phyloP scores from a whole-genome alignment of 2,329 filamentous ascomycete species.

The Furcasterigmium furcatum region DNA sequence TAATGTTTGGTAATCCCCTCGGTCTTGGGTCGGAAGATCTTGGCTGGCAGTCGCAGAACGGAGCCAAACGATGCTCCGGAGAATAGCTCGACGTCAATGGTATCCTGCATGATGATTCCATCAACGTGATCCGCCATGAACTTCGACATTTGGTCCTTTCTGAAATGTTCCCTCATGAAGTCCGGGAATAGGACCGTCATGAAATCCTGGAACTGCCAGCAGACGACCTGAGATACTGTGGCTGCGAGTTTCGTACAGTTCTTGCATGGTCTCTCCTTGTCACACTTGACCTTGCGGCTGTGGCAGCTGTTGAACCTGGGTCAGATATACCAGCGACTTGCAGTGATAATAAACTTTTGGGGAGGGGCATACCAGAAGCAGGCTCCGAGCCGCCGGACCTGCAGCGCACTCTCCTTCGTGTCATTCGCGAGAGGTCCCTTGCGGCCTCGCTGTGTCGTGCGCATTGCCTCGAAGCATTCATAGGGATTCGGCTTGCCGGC shows the following conservation, averaged over 20 bases:
- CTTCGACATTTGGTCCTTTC: slow-evolving; percentile 42
- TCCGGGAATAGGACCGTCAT: slow-evolving; percentile 47
- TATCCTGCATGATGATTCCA: neutral
- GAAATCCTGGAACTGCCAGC: slow-evolving; percentile 59
- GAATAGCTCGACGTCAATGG: slow-evolving; percentile 39
- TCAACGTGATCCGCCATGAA: slow-evolving; percentile 49
- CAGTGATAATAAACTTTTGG: no score
- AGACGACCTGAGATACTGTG: slow-evolving; percentile 50
- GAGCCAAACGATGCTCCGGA: slow-evolving; percentile 41
- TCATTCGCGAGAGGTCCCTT: slow-evolving; percentile 53
- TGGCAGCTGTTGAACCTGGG: slow-evolving; percentile 40
- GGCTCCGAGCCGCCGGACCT: slow-evolving; percentile 50
- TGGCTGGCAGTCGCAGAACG: slow-evolving; percentile 43
- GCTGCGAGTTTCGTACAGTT: slow-evolving; percentile 51
- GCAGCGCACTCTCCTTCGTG: slow-evolving; percentile 51
- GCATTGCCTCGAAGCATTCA: slow-evolving; percentile 52
- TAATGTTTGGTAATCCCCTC: slow-evolving; percentile 44
- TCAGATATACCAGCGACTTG: neutral
- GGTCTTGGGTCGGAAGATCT: slow-evolving; percentile 48
- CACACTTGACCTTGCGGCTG: slow-evolving; percentile 56
- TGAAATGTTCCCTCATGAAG: slow-evolving; percentile 48
- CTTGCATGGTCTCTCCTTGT: slow-evolving; percentile 51
- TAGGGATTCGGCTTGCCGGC: slow-evolving; percentile 47
- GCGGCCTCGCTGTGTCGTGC: slow-evolving; percentile 49
- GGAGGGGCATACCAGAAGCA: slow-evolving; percentile 37